These are phyloP conservation scores for Salix koriyanagi DNA, from an alignment of 345 rosid genomes.

Conservation along the genomic window DNA sequence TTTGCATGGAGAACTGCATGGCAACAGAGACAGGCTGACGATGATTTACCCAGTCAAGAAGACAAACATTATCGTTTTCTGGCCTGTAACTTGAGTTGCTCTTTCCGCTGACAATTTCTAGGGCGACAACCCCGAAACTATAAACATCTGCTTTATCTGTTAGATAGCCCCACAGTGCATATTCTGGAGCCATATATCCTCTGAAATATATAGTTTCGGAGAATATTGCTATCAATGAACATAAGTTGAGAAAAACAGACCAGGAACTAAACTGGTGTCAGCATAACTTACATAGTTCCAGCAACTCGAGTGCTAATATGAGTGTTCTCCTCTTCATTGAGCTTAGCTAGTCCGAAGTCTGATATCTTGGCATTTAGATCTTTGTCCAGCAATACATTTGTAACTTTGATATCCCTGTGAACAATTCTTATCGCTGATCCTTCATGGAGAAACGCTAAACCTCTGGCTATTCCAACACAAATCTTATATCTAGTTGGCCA, in stretches of 20 bases:
- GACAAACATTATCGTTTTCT: too few species aligned
- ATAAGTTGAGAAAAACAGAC: too few species aligned
- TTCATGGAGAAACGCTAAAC: constrained; percentile 1
- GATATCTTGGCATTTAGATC: constrained; percentile 11
- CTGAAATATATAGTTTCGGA: constrained; percentile 3
- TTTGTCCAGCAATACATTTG: constrained; percentile 6
- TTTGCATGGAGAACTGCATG: not conserved
- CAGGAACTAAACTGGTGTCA: too few species aligned
- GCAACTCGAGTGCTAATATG: constrained; percentile 8
- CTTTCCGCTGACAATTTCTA: too few species aligned
- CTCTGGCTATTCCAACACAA: constrained; percentile 1
- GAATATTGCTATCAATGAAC: too few species aligned
- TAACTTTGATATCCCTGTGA: not conserved
- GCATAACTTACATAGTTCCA: too few species aligned
- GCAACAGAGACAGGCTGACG: too few species aligned
- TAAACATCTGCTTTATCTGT: too few species aligned
- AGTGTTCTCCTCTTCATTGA: constrained; percentile 4
- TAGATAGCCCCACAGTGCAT: too few species aligned
- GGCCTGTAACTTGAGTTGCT: too few species aligned
- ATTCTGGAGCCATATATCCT: constrained; percentile 50
- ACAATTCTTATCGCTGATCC: not conserved
- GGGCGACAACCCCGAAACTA: too few species aligned
- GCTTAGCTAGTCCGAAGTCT: constrained; percentile 8
- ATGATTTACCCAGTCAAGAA: too few species aligned
- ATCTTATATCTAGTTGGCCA: not conserved